These are phyloP conservation scores for Pseudogymnoascus sp. DNA, from an alignment of 2,329 filamentous ascomycete species.

Conservation along the genomic window DNA sequence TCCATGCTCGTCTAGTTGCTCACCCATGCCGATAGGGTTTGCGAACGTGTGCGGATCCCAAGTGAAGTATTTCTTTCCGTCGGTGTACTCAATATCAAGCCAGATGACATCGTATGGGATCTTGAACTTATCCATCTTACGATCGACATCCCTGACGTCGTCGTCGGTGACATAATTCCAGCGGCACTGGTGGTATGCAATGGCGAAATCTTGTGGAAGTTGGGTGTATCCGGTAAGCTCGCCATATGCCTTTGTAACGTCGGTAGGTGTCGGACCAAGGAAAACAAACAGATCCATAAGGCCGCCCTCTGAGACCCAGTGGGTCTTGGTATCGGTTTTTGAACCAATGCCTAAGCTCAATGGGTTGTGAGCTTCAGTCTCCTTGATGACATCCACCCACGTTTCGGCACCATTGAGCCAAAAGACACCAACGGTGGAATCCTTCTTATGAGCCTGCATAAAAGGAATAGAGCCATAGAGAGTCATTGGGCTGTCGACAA, in stretches of 20 bases:
- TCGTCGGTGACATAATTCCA: constrained; percentile 99
- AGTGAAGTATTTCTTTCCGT: constrained; percentile 96
- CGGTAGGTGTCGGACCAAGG: constrained; percentile 75
- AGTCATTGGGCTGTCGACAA: constrained; percentile 95
- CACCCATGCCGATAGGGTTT: constrained; percentile 76
- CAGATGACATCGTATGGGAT: constrained; percentile 99
- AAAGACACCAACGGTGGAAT: constrained; percentile 89
- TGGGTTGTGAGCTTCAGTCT: constrained; percentile 63
- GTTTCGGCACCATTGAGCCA: constrained; percentile 97
- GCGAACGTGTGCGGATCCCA: constrained; percentile 87
- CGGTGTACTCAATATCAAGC: constrained; percentile 96
- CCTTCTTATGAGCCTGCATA: constrained; percentile 93
- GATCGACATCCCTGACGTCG: constrained; percentile 92
- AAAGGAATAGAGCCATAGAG: constrained; percentile 95
- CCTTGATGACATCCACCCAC: constrained; percentile 90
- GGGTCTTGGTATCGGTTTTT: constrained; percentile 73
- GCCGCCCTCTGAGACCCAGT: constrained; percentile 94
- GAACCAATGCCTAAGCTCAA: constrained; percentile 61
- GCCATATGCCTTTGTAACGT: constrained; percentile 72
- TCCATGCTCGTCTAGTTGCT: constrained; percentile 75
- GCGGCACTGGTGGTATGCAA: constrained; percentile 93
- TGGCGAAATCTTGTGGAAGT: constrained; percentile 82
- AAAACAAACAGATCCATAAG: constrained; percentile 90
- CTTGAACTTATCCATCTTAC: constrained; percentile 88
- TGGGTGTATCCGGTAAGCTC: constrained; percentile 88